Base-by-base conservation (phyloP, 192 early-diverging fungal genomes). In the Linderina pennispora region DNA sequence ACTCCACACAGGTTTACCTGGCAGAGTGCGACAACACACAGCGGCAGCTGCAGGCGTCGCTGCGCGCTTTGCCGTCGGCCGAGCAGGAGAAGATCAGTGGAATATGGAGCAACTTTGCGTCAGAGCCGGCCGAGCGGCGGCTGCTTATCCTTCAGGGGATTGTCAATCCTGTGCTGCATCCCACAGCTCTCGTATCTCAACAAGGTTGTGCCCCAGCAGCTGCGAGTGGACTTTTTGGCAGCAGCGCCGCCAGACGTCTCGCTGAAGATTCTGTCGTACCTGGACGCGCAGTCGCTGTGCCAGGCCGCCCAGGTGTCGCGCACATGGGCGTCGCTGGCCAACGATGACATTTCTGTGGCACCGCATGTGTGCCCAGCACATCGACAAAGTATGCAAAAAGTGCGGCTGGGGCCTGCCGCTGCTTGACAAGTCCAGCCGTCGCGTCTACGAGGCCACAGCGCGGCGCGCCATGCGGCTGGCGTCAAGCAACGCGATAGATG, bases 381-480 rank as follows among this genome's bases (percentile, higher is more conserved):
- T 96, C 43, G 92, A 94, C 63, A 88, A 88, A 45, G 88, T 90
- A 48, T 99, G 96, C 55, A 77, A 76, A 53, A 95, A 86, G 46
- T 99, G 96, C 64, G 96, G 96, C 1, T 99, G 94, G 94, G 94
- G 96, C 1, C 50, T 97, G 25, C 94, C 94, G n/a, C 53, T 91
- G 50, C 65, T 93, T 20, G 80, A 88, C 43, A 78, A 67, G 34
- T 82, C 58, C 26, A 53, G 65, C 24, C 65, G 65, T 16, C 65
- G 72, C 17, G 37, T 65, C 1, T 74, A 72, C 78, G 58, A 78
- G 68, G 49, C 65, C 26, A 49, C 75, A 23, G 51, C 65, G 36
- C 49, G 73, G 17, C 44, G 65, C 25, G 45, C 61, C n/a, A 37
- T 64, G 41, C 31, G 22, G 24, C 61, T 70, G 19, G 40, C 60